These are phyloP conservation scores for Arthrobotrys sphaeroides DNA, from an alignment of 2,329 filamentous ascomycete genomes.

Conservation along the genomic window DNA sequence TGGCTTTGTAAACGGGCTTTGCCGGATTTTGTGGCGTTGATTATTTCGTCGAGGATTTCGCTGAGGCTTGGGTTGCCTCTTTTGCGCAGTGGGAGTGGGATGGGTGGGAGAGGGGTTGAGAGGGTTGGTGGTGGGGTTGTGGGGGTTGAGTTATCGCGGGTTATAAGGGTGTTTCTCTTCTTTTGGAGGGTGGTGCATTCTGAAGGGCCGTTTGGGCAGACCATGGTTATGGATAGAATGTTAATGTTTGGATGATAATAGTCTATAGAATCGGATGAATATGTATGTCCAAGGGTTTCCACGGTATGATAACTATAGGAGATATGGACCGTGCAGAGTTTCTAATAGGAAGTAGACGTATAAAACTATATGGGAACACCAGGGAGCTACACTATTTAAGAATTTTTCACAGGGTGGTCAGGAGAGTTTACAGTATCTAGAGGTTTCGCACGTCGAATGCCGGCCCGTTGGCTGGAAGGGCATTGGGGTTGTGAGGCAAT, in stretches of 20 bases:
- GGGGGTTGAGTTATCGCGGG: neutral
- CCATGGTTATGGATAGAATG: neutral
- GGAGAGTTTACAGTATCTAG: neutral
- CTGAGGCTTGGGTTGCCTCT: slow-evolving; percentile 1
- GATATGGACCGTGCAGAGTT: too few relatives aligned
- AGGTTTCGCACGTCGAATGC: neutral
- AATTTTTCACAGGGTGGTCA: neutral
- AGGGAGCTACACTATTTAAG: neutral
- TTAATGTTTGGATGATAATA: too few relatives aligned
- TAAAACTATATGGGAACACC: neutral
- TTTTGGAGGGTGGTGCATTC: neutral
- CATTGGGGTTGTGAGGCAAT: slow-evolving; percentile 13
- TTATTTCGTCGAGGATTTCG: slow-evolving; percentile 41
- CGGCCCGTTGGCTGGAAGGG: neutral
- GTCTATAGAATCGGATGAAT: neutral
- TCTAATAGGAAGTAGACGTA: neutral
- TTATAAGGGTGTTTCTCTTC: neutral
- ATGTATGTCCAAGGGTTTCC: neutral
- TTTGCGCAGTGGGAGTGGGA: neutral
- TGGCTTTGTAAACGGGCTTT: slow-evolving; percentile 24
- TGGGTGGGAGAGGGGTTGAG: neutral
- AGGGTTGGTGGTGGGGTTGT: neutral
- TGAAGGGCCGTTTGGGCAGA: neutral
- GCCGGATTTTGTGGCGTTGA: slow-evolving; percentile 31
- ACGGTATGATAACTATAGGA: too few relatives aligned